Percentiles rank a stretch among this genome's conserved stretches.
phyloP scores from a whole-genome alignment of 495 filamentous ascomycete genomes.

The Hyphodiscus hymeniophilus region DNA sequence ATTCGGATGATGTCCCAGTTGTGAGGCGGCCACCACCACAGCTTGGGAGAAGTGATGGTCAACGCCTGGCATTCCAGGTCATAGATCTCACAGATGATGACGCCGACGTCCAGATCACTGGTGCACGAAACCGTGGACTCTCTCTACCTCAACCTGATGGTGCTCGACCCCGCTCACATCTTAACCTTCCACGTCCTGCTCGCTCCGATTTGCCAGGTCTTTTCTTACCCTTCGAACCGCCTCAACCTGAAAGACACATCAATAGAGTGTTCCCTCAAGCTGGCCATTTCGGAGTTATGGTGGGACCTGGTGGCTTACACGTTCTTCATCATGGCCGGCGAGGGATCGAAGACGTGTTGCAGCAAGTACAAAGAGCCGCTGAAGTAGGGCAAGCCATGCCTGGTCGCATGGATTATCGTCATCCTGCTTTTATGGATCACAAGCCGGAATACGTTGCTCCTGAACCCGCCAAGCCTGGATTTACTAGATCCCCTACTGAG shows the following conservation, averaged over 20 bases:
- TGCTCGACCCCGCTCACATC: background rate
- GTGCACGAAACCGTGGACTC: background rate
- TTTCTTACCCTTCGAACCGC: conserved; percentile 7
- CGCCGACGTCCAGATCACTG: conserved; percentile 11
- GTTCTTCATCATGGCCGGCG: background rate
- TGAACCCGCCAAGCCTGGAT: conserved; percentile 48
- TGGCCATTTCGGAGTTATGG: background rate
- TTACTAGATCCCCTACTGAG: conserved; percentile 54
- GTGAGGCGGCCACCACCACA: conserved; percentile 15
- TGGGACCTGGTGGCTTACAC: background rate
- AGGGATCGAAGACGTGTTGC: background rate
- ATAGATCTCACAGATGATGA: conserved; percentile 26
- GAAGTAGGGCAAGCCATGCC: conserved; percentile 20
- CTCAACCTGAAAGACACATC: background rate
- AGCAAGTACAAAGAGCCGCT: background rate
- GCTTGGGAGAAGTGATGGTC: conserved; percentile 17
- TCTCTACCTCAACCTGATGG: conserved; percentile 4
- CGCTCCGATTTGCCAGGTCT: conserved; percentile 14
- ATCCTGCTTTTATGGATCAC: conserved; percentile 20
- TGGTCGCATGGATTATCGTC: conserved; percentile 24
- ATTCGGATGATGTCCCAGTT: conserved; percentile 22
- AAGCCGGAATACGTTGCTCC: conserved; percentile 47
- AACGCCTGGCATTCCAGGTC: conserved; percentile 24
- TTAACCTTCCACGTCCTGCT: background rate
- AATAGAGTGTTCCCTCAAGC: background rate